Evolutionary conservation across 164 flowering plant species (phyloP), one percentile per base, ranked within the genome.

Genomic region (Chimonanthus salicifolius): DNA sequence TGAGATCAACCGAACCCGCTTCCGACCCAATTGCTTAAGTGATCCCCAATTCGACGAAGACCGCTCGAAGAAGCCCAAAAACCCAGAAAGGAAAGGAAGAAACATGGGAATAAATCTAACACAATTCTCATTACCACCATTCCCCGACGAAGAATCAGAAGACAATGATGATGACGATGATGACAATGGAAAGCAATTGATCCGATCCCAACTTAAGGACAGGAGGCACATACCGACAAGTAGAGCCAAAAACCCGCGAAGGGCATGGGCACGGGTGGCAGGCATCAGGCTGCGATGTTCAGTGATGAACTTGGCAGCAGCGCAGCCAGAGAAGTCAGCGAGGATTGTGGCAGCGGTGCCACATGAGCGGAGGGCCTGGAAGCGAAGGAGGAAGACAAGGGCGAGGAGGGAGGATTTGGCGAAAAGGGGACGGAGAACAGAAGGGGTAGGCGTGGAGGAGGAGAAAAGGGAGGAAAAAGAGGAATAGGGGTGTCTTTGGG

Each of bases 11-110:
- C 95, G 80, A 73, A 91, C 86, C 70, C 87, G 83, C 76, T 84
- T 91, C n/a, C 75, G 77, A 47, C 94, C 94, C 76, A 92, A 74
- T 49, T 84, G 89, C 75, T 84, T 80, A 47, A 89, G 78, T 0
- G 79, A 68, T 33, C 83, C 92, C 89, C 86, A 86, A 78, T 88
- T 89, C 83, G 82, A 80, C 7, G 88, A 84, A 43, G 78, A 79
- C 4, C 84, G 72, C 80, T 94, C 99, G 70, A 87, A 92, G 73
- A 86, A 83, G 7, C 92, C 92, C 76, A 92, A 72, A 80, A 91
- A 91, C 64, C 99, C 99, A 73, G 89, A 82, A 18, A 90, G 64
- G 79, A 92, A 94, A 0, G 99, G 99, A 3, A 92, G 84, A 83
- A 92, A 75, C 91, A 94, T 85, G 9, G 92, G 92, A 84, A 84